Conservation (phyloP, 2,329 filamentous ascomycete species). For the Aspergillus arachidicola region DNA sequence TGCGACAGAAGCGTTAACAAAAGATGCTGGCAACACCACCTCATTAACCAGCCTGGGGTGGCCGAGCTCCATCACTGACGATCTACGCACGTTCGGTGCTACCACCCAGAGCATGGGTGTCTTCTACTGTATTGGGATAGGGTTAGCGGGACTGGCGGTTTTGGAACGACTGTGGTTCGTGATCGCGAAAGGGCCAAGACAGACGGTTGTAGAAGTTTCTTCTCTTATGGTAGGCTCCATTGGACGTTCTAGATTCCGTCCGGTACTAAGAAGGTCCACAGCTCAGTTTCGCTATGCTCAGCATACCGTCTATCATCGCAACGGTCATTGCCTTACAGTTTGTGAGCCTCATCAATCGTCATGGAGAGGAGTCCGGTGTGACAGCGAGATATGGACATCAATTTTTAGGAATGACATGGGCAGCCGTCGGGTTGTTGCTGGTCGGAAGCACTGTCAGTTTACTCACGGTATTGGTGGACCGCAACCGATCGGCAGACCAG, state of each 20-base stretch:
- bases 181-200: constrained; percentile 48
- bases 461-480: constrained; percentile 27
- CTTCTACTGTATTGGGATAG: constrained; percentile 62
- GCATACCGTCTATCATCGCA: constrained; percentile 74
- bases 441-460: constrained; percentile 35
- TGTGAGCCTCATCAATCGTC: constrained; percentile 54
- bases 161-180: constrained; percentile 50
- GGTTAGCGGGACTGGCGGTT: constrained; percentile 54
- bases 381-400: constrained; percentile 54
- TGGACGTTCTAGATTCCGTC: not conserved
- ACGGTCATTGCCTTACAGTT: constrained; percentile 63
- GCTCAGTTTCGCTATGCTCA: constrained; percentile 62
- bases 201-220: constrained; percentile 54
- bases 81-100: constrained; percentile 53
- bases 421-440: constrained; percentile 46
- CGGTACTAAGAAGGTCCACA: constrained; percentile 17
- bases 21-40: constrained; percentile 52
- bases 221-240: constrained; percentile 46
- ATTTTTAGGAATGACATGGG: constrained; percentile 64
- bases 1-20: constrained; percentile 52
- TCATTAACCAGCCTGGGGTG: constrained; percentile 58
- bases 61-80: constrained; percentile 58
- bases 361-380: constrained; percentile 54
- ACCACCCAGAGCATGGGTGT: constrained; percentile 58
- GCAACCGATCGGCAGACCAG: constrained; percentile 4